phyloP scores from a whole-genome alignment of 208 protist species.

The Endotrypanum monterogeii region DNA sequence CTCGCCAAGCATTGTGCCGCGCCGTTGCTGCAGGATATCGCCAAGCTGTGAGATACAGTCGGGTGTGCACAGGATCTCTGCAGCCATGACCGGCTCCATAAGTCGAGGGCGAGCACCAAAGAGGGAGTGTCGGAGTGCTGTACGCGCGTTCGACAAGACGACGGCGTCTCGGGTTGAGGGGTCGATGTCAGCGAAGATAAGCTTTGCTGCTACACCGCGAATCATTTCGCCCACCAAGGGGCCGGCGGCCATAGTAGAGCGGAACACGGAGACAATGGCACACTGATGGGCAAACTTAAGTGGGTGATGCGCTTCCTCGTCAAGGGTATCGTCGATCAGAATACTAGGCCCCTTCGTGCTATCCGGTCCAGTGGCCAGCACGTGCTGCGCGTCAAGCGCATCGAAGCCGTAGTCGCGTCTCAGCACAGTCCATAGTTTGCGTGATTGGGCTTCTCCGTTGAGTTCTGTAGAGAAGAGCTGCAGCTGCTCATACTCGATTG shows the following conservation, averaged over 20 bases:
- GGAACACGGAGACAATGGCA: conserved; percentile 89
- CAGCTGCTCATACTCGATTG: conserved; percentile 59
- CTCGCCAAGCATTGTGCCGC: conserved; percentile 93
- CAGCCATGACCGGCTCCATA: conserved; percentile 97
- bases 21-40: conserved; percentile 87
- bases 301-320: conserved; percentile 41
- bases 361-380: conserved; percentile 95
- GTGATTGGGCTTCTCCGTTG: conserved; percentile 10
- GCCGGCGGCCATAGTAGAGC: conserved; percentile 82
- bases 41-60: conserved; percentile 86
- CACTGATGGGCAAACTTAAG: conserved; percentile 90
- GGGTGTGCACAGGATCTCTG: conserved; percentile 93
- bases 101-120: conserved; percentile 95
- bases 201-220: conserved; percentile 51
- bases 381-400: conserved; percentile 90
- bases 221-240: conserved; percentile 97
- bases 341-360: conserved; percentile 93
- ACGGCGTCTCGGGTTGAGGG: conserved; percentile 35
- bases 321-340: conserved; percentile 97
- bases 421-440: conserved; percentile 55
- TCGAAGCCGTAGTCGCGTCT: conserved; percentile 95
- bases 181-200: conserved; percentile 64
- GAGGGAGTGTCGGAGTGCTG: conserved; percentile 95
- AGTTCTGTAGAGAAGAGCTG: conserved; percentile 36
- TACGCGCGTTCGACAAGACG: conserved; percentile 88